Evolutionary conservation across 306 rosid genomes (phyloP), one percentile per base, ranked within the genome.

Genomic region (Prunus kanzakura): DNA sequence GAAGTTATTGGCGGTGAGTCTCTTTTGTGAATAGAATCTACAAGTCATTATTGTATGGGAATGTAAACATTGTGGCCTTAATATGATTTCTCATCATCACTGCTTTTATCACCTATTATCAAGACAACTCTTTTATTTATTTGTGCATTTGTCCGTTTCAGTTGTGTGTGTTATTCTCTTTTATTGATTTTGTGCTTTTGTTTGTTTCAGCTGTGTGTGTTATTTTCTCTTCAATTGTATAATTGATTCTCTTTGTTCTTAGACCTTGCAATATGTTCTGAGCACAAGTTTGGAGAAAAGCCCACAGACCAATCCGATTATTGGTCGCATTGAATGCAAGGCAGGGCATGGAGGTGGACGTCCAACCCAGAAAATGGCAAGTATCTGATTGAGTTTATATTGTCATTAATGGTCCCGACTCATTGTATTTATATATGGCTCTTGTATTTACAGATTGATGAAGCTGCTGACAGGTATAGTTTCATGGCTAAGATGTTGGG

Each of bases 251-350:
- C 22, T 9, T 30, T 4, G 1, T 74, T 62, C 43, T 57, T 89
- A 90, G 97, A 92, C 93, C 7, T 23, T 90, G 97, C 97, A 92
- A 76, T 75, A 95, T 80, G 84, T 83, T 27, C 86, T 95, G 2
- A 82, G 82, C 80, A 85, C 89, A 61, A 90, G 97, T 86, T 63
- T 85, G 76, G 97, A 88, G 80, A 82, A 81, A 41, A 95, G 97
- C 79, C 97, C 95, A 9, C 97, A 95, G 78, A 87, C 88, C 14
- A 95, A 92, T 78, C 97, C 97, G 4, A 92, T 95, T 62, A 84
- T 95, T 61, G 98, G 90, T 73, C 97, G 98, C 77, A 92, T 92
- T 23, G 98, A 95, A 83, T 84, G 97, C 54, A 95, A 95, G 82
- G 97, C 98, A 11, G 99, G 92, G 20, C 92, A 88, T 60, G 92